Base-by-base conservation (phyloP, 106 monocot genomes). In the Dendrobium officinale region DNA sequence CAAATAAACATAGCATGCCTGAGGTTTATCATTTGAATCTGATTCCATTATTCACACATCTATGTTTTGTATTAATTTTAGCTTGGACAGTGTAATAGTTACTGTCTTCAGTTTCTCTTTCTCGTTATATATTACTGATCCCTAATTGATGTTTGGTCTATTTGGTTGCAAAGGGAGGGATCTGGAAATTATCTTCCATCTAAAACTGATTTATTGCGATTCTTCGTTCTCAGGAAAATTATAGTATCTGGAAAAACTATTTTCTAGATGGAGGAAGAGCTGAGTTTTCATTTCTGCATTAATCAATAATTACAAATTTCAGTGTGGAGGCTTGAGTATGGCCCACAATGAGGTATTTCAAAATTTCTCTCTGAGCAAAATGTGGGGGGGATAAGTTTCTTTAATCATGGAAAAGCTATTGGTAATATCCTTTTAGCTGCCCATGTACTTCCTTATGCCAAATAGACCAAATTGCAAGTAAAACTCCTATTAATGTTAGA, bases 211-310 rank as follows among this genome's bases (percentile, higher is more conserved):
- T 27, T 70, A 27, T 70, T 70, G 27, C 37, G 15, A 33, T 37
- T 70, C 70, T 70, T 70, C 33, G 10, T 70, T 33, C 70, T 70
- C 33, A 33, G 33, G 70, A 70, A 70, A 70, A 15, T 70, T 70
- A 31, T 70, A 37, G 13, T 31, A 27, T 27, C 37, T 27, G 10
- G 26, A 70, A 37, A 70, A 70, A 70, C 70, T 33, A 70, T 70
- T 70, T 31, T 70, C 15, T 70, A 70, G 37, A 70, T 70, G 70
- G 70, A 15, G 70, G 31, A 20, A 66, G 64, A 66, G 64, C 64
- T 66, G 64, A 66, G 64, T 66, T 66, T 66, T 66, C 64, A 66
- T 66, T 66, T 66, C 64, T 66, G 64, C 64, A 66, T 66, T 66
- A 33, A 37, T 70, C 70, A 70, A 66, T 70, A 70, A 37, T 70